Conservation (phyloP, 345 rosid species). For the Ceriops tagal region DNA sequence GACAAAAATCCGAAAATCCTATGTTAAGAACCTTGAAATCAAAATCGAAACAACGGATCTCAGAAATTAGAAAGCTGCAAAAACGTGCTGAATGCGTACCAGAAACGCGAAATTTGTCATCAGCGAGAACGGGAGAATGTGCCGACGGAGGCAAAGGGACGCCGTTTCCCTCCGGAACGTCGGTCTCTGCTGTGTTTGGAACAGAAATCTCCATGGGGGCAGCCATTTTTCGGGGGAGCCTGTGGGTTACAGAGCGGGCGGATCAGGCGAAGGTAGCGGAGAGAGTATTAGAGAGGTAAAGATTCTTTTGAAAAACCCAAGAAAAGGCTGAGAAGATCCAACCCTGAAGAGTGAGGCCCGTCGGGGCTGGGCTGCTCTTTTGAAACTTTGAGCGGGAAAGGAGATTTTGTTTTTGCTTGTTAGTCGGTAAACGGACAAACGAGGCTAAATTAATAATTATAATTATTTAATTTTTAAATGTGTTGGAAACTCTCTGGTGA, state of each 20-base stretch:
- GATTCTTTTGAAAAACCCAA: too few relatives aligned
- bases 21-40: neutral
- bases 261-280: too few relatives aligned
- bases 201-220: slow-evolving; percentile 13
- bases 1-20: neutral
- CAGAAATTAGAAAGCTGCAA: neutral
- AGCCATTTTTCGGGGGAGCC: neutral
- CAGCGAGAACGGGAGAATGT: slow-evolving; percentile 30
- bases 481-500: too few relatives aligned
- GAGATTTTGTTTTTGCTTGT: too few relatives aligned
- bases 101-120: slow-evolving; percentile 62
- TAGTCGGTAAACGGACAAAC: too few relatives aligned
- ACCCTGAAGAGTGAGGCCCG: too few relatives aligned
- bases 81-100: slow-evolving; percentile 29
- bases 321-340: too few relatives aligned
- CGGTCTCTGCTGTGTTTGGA: slow-evolving; percentile 4
- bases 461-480: too few relatives aligned
- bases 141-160: slow-evolving; percentile 6
- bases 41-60: neutral
- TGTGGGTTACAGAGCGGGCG: too few relatives aligned
- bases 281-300: too few relatives aligned
- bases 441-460: too few relatives aligned
- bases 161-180: slow-evolving; percentile 1
- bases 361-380: neutral
- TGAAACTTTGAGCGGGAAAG: slow-evolving; percentile 17